Percentiles rank a stretch among this genome's conserved stretches.
These are phyloP conservation scores for Balansia obtecta DNA, from an alignment of 2,329 filamentous ascomycete genomes.

Conservation along the genomic window DNA sequence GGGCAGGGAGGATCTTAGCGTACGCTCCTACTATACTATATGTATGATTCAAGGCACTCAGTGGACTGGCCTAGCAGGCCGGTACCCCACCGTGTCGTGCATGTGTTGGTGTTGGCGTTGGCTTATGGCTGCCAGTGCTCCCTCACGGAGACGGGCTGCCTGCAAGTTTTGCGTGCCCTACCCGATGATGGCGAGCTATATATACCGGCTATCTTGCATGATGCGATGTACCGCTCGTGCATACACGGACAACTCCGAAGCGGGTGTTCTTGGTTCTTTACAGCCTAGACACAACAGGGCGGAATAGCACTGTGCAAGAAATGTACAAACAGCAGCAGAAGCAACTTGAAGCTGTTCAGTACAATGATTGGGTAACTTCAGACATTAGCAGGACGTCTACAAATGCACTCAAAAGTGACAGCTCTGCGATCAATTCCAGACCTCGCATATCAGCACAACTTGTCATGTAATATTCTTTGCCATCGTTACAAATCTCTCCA, in stretches of 20 bases:
- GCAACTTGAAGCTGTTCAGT: not conserved
- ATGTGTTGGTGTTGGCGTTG: too few relatives aligned
- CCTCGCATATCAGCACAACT: slow-evolving; percentile 38
- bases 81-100: too few relatives aligned
- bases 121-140: too few relatives aligned
- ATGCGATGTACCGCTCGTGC: slow-evolving; percentile 35
- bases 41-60: too few relatives aligned
- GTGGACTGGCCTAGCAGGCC: too few relatives aligned
- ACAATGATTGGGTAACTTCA: not conserved
- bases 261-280: slow-evolving; percentile 35
- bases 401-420: too few relatives aligned
- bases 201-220: slow-evolving; percentile 37
- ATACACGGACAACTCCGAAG: slow-evolving; percentile 27
- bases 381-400: too few relatives aligned
- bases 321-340: slow-evolving; percentile 7
- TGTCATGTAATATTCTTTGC: slow-evolving; percentile 44
- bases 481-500: slow-evolving; percentile 32
- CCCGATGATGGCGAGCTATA: slow-evolving; percentile 41
- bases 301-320: slow-evolving; percentile 28
- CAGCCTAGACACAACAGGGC: slow-evolving; percentile 33
- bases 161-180: slow-evolving; percentile 33
- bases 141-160: slow-evolving; percentile 22
- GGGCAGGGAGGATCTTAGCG: too few relatives aligned
- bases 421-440: too few relatives aligned
- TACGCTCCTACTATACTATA: too few relatives aligned